Evolutionary conservation across 306 rosid genomes (phyloP).

Genomic region (Abrus precatorius): DNA sequence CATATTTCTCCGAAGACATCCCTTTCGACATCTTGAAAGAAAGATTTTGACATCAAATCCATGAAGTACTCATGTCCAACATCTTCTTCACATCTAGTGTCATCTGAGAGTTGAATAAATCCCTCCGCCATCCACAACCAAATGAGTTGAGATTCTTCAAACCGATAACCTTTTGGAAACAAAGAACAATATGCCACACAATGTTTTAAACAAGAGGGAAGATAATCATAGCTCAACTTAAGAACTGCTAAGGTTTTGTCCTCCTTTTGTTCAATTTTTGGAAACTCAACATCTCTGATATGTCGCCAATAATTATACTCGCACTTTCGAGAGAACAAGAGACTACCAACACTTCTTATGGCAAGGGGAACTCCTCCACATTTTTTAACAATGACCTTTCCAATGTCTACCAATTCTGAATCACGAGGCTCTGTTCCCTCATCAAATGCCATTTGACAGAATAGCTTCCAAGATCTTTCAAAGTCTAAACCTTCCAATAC

Average conservation of each 20-base stretch:
- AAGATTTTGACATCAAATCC: slow-evolving; percentile 45
- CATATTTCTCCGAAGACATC: slow-evolving; percentile 14
- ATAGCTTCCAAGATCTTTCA: slow-evolving; percentile 39
- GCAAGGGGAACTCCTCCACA: slow-evolving; percentile 52
- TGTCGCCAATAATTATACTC: slow-evolving; percentile 49
- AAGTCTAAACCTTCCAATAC: slow-evolving; percentile 34
- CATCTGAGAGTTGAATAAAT: slow-evolving; percentile 40
- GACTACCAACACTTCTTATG: slow-evolving; percentile 46
- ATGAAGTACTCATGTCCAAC: slow-evolving; percentile 53
- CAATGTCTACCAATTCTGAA: slow-evolving; percentile 6
- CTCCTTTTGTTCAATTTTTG: slow-evolving; percentile 39
- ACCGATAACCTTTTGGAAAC: slow-evolving; percentile 50
- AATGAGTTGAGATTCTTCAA: slow-evolving; percentile 38
- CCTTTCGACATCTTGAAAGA: slow-evolving; percentile 35
- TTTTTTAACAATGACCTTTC: slow-evolving; percentile 43
- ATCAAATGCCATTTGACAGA: slow-evolving; percentile 43
- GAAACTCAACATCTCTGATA: slow-evolving; percentile 50
- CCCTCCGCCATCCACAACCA: slow-evolving; percentile 59
- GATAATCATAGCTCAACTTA: slow-evolving; percentile 51
- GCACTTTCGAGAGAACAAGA: slow-evolving; percentile 44
- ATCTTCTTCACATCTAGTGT: slow-evolving; percentile 48
- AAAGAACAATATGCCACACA: slow-evolving; percentile 58
- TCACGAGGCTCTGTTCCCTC: slow-evolving; percentile 28
- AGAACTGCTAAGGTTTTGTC: slow-evolving; percentile 45
- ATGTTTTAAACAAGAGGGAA: slow-evolving; percentile 50